phyloP scores from a whole-genome alignment of 2,329 filamentous ascomycete genomes.

The Colletotrichum cereale region DNA sequence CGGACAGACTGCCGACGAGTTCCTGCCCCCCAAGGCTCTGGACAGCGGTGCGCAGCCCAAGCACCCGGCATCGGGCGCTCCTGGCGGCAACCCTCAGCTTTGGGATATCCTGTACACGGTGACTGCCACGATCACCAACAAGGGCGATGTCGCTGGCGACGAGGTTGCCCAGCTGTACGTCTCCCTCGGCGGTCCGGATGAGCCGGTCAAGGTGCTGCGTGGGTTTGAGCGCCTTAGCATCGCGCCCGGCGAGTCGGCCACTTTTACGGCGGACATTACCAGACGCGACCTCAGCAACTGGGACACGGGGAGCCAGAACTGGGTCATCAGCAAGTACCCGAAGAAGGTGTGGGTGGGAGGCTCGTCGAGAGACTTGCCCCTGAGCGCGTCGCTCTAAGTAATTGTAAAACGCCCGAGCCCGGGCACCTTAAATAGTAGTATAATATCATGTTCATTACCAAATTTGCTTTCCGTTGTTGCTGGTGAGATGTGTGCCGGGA shows the following conservation, averaged over 20 bases:
- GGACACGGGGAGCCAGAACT: conserved; percentile 85
- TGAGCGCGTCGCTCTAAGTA: conserved; percentile 50
- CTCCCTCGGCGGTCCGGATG: conserved; percentile 81
- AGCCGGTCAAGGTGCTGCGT: conserved; percentile 76
- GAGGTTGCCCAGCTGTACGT: conserved; percentile 85
- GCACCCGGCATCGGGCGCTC: conserved; percentile 62
- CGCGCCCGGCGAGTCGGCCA: conserved; percentile 73
- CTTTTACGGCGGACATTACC: conserved; percentile 77
- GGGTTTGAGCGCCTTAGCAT: conserved; percentile 85
- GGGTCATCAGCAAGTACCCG: conserved; percentile 70
- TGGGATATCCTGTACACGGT: conserved; percentile 79
- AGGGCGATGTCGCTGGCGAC: conserved; percentile 72
- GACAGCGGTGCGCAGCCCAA: conserved; percentile 69
- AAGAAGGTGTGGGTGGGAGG: conserved; percentile 69
- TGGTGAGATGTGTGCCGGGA: background rate
- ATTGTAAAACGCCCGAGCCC: conserved; percentile 9
- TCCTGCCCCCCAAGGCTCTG: conserved; percentile 70
- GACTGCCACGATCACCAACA: conserved; percentile 78
- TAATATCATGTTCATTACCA: conserved; percentile 19
- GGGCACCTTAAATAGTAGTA: conserved; percentile 4
- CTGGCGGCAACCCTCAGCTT: conserved; percentile 74
- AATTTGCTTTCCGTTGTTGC: background rate
- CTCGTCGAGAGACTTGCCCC: conserved; percentile 67
- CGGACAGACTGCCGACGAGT: conserved; percentile 67
- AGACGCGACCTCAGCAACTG: conserved; percentile 90